phyloP scores from a whole-genome alignment of 208 protist species.

The Acanthamoeba sp. region DNA sequence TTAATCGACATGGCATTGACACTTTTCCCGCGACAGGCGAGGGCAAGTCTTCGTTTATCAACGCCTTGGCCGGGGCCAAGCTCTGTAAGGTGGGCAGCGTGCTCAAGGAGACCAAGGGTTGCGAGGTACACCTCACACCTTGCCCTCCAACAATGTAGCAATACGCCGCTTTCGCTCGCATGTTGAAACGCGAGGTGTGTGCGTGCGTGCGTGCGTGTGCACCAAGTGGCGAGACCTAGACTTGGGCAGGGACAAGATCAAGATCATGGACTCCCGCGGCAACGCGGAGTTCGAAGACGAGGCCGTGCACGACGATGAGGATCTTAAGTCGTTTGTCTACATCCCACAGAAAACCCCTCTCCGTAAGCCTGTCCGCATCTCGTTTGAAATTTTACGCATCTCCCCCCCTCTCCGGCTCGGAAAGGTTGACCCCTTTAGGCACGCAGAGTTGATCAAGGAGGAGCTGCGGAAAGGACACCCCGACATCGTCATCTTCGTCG shows the following conservation, averaged over 20 bases:
- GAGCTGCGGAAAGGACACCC: neutral
- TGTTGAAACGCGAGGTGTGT: too few species aligned
- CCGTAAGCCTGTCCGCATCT: neutral
- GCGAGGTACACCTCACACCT: neutral
- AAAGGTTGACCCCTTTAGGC: too few species aligned
- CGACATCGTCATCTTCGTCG: neutral
- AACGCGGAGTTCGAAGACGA: neutral
- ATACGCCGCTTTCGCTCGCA: too few species aligned
- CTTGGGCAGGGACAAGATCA: neutral
- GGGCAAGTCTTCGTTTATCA: neutral
- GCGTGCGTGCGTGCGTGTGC: too few species aligned
- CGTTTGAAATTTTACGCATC: too few species aligned
- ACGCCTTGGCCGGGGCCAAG: neutral
- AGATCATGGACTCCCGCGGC: constrained; percentile 9
- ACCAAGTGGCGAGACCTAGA: neutral
- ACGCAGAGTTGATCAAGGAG: neutral
- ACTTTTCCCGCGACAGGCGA: neutral
- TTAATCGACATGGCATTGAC: neutral
- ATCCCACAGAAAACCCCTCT: neutral
- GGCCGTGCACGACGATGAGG: neutral
- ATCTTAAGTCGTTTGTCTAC: neutral
- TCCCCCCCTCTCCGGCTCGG: too few species aligned
- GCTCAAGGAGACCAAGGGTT: neutral
- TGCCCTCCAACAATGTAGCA: too few species aligned
- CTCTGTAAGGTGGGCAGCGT: neutral